Evolutionary conservation across 305 asterid species (phyloP), one percentile per base, ranked within the genome.

Genomic region (Fraxinus sp.): DNA sequence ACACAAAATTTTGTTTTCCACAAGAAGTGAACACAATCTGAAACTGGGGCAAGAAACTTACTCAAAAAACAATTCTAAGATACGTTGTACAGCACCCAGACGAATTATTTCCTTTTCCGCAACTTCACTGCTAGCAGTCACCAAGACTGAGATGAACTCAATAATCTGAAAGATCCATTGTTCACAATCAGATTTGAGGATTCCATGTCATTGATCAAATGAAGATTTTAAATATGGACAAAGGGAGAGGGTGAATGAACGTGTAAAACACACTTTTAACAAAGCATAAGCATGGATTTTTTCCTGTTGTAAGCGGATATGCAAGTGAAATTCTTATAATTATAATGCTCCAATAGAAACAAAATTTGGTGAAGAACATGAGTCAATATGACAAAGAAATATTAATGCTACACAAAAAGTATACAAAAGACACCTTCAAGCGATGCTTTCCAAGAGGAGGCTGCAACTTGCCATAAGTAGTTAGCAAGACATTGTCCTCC

Each of bases 391-490:
- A 59, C 70, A 59, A 59, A 59, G 70, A 59, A 59, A 59, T 59
- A 18, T 59, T 59, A 57, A 18, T 7, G 30, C 28, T 52, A 59
- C 30, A 20, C 30, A 9, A 59, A 59, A 59, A 7, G 2, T 6
- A 18, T 59, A 20, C 70, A 59, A 59, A 59, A 59, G 70, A 59
- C 20, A 94, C 99, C 99, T 96, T 96, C 87, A 96, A 87, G 4
- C 99, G 99, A 83, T 90, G 94, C 86, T 91, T 96, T 84, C 99
- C 99, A 79, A 96, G 89, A 82, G 99, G 99, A 77, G 99, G 99
- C 89, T 87, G 97, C 87, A 96, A 83, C 86, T 91, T 93, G 4
- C 99, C 99, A 87, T 93, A 96, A 13, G 98, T 91, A 80, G 99
- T 96, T 80, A 80, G 89, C 90, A 96, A 82, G 82, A 83, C 80